Conservation (phyloP, 139 green algal species). For the Picochlorum costavermella region DNA sequence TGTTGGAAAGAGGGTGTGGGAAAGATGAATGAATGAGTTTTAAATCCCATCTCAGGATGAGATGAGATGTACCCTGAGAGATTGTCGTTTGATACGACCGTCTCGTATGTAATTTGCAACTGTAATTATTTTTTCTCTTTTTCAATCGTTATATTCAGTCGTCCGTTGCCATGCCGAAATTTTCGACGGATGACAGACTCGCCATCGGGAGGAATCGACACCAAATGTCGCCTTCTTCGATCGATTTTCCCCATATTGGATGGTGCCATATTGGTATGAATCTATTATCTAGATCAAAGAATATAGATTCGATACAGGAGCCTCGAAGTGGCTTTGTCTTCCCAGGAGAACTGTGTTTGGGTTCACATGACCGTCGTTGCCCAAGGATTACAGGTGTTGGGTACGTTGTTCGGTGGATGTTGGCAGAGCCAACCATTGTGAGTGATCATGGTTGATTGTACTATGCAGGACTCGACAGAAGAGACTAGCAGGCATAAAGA, state of each 20-base stretch:
- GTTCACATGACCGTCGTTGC: neutral
- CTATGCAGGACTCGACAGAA: slow-evolving; percentile 6
- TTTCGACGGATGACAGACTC: neutral
- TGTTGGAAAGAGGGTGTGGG: neutral
- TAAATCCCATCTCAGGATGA: neutral
- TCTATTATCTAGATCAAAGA: too few species aligned
- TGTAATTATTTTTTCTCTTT: neutral
- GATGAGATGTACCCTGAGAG: neutral
- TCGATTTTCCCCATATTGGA: neutral
- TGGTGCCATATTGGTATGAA: neutral
- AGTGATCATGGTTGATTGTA: neutral
- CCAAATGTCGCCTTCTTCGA: neutral
- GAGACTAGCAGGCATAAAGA: slow-evolving; percentile 13
- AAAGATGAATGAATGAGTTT: slow-evolving; percentile 3
- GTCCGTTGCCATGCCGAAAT: neutral
- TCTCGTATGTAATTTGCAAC: neutral
- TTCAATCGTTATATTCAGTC: neutral
- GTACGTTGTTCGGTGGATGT: too few species aligned
- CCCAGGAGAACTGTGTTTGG: slow-evolving; percentile 7
- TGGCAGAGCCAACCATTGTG: too few species aligned
- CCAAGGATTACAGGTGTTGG: too few species aligned
- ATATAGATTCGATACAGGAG: too few species aligned
- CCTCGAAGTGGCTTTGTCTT: neutral
- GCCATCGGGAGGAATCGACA: neutral
- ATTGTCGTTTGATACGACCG: neutral